Base-by-base conservation (phyloP, 2,329 filamentous ascomycete species). In the Colletotrichum sidae region DNA sequence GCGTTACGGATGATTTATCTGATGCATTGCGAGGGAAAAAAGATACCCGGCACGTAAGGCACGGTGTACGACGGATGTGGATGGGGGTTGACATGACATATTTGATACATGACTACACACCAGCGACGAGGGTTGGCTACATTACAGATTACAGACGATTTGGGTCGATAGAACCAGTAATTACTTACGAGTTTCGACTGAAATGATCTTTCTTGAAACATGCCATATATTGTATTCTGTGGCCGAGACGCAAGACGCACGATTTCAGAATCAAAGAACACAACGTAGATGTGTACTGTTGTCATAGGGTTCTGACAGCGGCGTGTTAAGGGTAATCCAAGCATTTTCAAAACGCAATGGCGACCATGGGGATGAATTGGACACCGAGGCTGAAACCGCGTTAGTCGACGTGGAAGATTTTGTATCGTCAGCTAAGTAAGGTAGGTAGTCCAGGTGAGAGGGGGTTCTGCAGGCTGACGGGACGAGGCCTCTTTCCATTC, bases 41-140 rank as follows among this genome's bases (percentile, higher is more conserved):
- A 62, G 62, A 65, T 65, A 65, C 62, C 62, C 62, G 46, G n/a
- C 44, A 49, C 9, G 41, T 17, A 47, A 11, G 58, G 52, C 25
- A 62, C 41, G 58, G 52, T 53, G 25, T 65, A 44, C 15, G 33
- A 47, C 51, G 46, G 52, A 46, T 51, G 17, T 34, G 46, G 13
- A 49, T 53, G 58, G 17, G 15, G 56, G 56, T 65, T 65, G 37
- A 44, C 25, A 38, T 65, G 37, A 44, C 25, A 38, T 51, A 4
- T 37, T 65, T 42, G 38, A 42, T 53, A 50, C 60, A 52, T 56
- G 37, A 12, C 35, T 37, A 60, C 25, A 25, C 15, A 53, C 41
- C 49, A 45, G 38, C 37, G 51, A 42, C 4, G 25, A 25, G 25
- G 25, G 3, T 25, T 25, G 25, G 25, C 44, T 42, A 47, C 13